Evolutionary conservation across 2,329 filamentous ascomycete genomes (phyloP), one percentile per base, ranked within the genome.

Genomic region (Helotiales sp.): DNA sequence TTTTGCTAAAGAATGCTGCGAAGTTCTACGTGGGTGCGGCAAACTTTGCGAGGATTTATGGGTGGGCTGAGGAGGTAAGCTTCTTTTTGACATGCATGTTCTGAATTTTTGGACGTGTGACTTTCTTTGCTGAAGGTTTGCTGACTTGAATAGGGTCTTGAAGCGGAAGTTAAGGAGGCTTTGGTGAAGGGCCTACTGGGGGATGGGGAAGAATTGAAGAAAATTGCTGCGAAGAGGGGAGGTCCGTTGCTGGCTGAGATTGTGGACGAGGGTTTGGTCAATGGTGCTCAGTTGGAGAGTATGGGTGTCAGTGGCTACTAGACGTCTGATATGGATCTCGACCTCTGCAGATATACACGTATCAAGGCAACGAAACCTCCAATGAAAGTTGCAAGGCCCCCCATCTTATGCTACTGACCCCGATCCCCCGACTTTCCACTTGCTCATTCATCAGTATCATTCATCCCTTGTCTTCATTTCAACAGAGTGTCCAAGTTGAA

Each of bases 11-110:
- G 63, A 89, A 89, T 70, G 85, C 86, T 1, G 82, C 84, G 68
- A 86, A 83, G 5, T 88, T 86, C 72, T 89, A 87, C 71, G 82
- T 84, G 22, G 86, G 86, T 45, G 85, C 84, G 7, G 69, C 65
- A 40, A 63, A 68, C 15, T 34, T 82, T 1, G 76, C 80, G 0
- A 70, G 69, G n/a, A 77, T 76, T 66, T 73, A 77, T 45, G 82
- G 82, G 15, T 78, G 80, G 7, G 67, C 58, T 2, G 80, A 83
- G 26, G 81, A 82, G 69, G 77, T 78, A 6, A 47, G 45, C 45
- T 28, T 20, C 26, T n/a, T 34, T 8, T 50, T n/a, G n/a, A n/a
- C n/a, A n/a, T n/a, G n/a, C n/a, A n/a, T n/a, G n/a, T n/a, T n/a
- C n/a, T n/a, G n/a, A n/a, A 10, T 45, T 8, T 8, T 40, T 28